phyloP scores from a whole-genome alignment of 148 eudicot species.

The Cornus kousa region DNA sequence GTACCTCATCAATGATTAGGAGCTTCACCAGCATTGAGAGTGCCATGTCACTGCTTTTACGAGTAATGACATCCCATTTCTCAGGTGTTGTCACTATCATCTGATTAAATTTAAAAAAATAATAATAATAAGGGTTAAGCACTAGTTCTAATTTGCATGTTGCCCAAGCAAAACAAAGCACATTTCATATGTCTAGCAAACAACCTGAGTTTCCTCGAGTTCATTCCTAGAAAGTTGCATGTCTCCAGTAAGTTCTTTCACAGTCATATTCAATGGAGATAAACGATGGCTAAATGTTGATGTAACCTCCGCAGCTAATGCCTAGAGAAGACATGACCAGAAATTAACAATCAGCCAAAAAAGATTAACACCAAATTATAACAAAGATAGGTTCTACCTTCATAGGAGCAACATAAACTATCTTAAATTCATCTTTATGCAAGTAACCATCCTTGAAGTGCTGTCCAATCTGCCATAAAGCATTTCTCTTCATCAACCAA shows the following conservation, averaged over 20 bases:
- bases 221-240: slow-evolving; percentile 94
- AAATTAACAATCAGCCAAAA: slow-evolving; percentile 17
- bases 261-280: slow-evolving; percentile 76
- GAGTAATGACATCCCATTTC: slow-evolving; percentile 99
- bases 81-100: slow-evolving; percentile 99
- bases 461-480: slow-evolving; percentile 66
- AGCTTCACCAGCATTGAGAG: slow-evolving; percentile 97
- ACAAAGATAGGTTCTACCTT: slow-evolving; percentile 51
- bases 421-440: slow-evolving; percentile 96
- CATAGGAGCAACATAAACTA: slow-evolving; percentile 99
- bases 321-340: slow-evolving; percentile 38
- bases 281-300: slow-evolving; percentile 84
- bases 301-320: slow-evolving; percentile 97
- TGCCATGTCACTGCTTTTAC: slow-evolving; percentile 98
- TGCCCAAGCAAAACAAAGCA: slow-evolving; percentile 8
- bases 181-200: slow-evolving; percentile 12
- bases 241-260: slow-evolving; percentile 99
- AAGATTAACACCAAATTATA: slow-evolving; percentile 7
- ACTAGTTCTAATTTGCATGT: neutral
- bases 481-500: slow-evolving; percentile 9
- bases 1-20: slow-evolving; percentile 95
- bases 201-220: slow-evolving; percentile 95
- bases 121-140: slow-evolving; percentile 10
- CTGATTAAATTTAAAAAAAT: slow-evolving; percentile 33
- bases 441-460: slow-evolving; percentile 95